phyloP scores from a whole-genome alignment of 768 basidiomycete genomes.

The Tricholomella constricta region DNA sequence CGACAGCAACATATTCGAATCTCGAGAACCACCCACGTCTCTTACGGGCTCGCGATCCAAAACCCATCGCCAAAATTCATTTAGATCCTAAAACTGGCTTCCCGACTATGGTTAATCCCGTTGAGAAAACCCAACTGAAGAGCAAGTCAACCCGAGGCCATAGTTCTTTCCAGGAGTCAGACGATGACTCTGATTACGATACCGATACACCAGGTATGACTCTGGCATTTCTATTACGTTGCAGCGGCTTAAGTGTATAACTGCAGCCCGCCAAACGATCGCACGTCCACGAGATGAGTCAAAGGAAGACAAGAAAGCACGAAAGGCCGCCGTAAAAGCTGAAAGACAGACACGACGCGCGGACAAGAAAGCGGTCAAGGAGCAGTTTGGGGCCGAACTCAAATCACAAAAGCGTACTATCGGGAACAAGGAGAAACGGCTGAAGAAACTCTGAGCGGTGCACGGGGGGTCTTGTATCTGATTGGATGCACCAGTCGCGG shows the following conservation, averaged over 20 bases:
- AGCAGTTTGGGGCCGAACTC: constrained; percentile 63
- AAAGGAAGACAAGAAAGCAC: constrained; percentile 68
- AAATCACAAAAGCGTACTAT: constrained; percentile 59
- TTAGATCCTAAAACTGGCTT: constrained; percentile 80
- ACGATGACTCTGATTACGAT: constrained; percentile 30
- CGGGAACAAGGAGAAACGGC: constrained; percentile 43
- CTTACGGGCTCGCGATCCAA: constrained; percentile 66
- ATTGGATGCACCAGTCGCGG: constrained; percentile 20
- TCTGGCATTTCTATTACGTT: background rate
- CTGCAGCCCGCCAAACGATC: constrained; percentile 43
- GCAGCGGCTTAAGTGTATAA: background rate
- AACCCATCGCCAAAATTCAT: constrained; percentile 60
- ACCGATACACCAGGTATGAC: constrained; percentile 25
- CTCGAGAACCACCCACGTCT: constrained; percentile 95
- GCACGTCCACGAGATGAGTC: constrained; percentile 76
- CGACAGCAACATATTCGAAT: constrained; percentile 90
- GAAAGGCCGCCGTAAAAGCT: constrained; percentile 70
- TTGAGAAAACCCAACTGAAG: constrained; percentile 16
- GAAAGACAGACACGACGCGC: constrained; percentile 64
- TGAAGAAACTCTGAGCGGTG: constrained; percentile 47
- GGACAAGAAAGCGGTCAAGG: constrained; percentile 69
- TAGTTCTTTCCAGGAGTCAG: constrained; percentile 18
- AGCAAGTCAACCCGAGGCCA: constrained; percentile 11
- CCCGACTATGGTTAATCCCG: constrained; percentile 50
- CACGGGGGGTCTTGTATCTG: too few species aligned